These are phyloP conservation scores for Talaromyces liani DNA, from an alignment of 495 filamentous ascomycete genomes.

Conservation along the genomic window DNA sequence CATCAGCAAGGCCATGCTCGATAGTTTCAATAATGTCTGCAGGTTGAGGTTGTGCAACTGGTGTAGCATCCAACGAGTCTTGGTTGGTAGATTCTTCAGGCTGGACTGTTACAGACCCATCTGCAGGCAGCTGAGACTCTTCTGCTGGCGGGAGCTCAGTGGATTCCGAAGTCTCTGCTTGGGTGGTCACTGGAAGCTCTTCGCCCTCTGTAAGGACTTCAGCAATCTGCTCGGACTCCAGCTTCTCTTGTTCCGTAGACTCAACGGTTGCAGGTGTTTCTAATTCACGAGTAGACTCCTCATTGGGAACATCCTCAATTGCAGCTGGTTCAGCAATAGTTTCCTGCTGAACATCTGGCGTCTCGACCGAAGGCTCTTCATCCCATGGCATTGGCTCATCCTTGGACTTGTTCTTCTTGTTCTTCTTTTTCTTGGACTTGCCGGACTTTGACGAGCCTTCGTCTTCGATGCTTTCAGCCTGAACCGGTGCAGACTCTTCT, in stretches of 20 bases:
- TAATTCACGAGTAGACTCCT: background rate
- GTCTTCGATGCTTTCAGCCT: background rate
- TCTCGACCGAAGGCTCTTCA: slow-evolving; percentile 7
- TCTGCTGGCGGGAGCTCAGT: background rate
- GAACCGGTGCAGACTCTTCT: background rate
- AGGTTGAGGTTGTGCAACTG: background rate
- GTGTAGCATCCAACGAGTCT: background rate
- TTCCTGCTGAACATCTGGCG: slow-evolving; percentile 13
- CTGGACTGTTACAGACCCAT: background rate
- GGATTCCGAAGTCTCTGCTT: background rate
- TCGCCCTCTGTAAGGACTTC: background rate
- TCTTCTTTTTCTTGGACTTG: slow-evolving; percentile 27
- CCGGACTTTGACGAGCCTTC: background rate
- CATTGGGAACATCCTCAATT: background rate
- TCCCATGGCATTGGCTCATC: slow-evolving; percentile 16
- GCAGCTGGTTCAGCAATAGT: slow-evolving; percentile 10
- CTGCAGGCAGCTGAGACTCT: background rate
- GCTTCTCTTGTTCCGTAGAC: background rate
- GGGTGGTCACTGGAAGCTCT: background rate
- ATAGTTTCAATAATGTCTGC: background rate
- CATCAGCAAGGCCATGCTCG: background rate
- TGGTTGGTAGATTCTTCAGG: background rate
- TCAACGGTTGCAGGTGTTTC: background rate
- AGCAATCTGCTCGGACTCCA: background rate
- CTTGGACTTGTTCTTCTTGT: slow-evolving; percentile 34